A percentile compares a stretch with the other conserved stretches of the same genome.
Evolutionary conservation across 2,329 filamentous ascomycete species (phyloP).

Genomic region (Paraconiothyrium sp.): DNA sequence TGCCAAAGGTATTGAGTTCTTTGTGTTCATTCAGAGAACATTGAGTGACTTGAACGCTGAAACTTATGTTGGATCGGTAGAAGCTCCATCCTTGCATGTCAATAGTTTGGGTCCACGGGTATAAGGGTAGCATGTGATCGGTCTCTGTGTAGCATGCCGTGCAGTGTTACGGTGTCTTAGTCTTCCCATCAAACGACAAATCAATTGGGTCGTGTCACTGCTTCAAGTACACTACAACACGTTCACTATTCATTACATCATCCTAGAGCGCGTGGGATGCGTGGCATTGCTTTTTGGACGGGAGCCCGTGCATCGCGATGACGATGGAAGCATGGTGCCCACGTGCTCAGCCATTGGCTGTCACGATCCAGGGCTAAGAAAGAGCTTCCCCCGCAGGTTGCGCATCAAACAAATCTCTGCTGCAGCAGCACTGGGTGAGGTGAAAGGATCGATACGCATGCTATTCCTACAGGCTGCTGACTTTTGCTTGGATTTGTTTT

Average conservation of each 20-base stretch:
- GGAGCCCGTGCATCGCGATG: constrained; percentile 20
- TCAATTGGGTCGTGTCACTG: no score
- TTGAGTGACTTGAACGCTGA: no score
- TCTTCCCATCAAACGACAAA: no score
- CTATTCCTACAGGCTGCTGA: constrained; percentile 4
- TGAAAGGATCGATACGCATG: background rate
- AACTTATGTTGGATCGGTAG: no score
- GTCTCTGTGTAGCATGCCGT: no score
- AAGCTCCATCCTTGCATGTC: no score
- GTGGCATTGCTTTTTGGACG: background rate
- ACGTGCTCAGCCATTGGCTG: constrained; percentile 25
- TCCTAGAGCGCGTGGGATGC: background rate
- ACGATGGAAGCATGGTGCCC: constrained; percentile 15
- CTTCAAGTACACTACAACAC: no score
- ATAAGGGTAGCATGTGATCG: background rate
- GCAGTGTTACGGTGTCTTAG: no score
- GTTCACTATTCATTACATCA: background rate
- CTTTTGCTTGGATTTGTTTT: background rate
- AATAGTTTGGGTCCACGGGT: background rate
- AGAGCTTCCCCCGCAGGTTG: constrained; percentile 18
- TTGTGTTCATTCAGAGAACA: no score
- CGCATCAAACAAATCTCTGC: constrained; percentile 11
- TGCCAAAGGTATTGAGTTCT: no score
- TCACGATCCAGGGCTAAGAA: constrained; percentile 10
- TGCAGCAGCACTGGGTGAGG: background rate